These are phyloP conservation scores for Pyrenula massariospora DNA, from an alignment of 495 filamentous ascomycete species.

Conservation along the genomic window DNA sequence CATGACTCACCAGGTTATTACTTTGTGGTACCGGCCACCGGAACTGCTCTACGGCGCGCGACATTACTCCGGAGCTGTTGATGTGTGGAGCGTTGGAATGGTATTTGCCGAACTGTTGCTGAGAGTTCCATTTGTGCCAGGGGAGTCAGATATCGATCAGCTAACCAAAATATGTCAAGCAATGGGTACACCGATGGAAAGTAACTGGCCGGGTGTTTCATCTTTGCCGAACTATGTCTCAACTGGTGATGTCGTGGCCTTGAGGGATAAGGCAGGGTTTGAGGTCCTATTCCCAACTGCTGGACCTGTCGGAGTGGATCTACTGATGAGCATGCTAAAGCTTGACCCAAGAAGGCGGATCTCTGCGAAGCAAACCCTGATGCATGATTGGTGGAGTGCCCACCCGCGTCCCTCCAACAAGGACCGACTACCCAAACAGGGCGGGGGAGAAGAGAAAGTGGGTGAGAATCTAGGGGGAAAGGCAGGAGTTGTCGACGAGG, in stretches of 20 bases:
- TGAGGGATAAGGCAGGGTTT: constrained; percentile 58
- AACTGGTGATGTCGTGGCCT: constrained; percentile 39
- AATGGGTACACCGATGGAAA: constrained; percentile 85
- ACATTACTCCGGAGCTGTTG: constrained; percentile 82
- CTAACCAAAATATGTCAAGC: constrained; percentile 68
- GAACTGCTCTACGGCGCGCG: constrained; percentile 84
- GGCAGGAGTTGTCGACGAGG: constrained; percentile 30
- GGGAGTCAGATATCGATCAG: constrained; percentile 70
- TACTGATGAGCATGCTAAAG: constrained; percentile 73
- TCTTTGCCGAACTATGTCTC: constrained; percentile 65
- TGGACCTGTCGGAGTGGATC: constrained; percentile 69
- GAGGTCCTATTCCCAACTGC: constrained; percentile 60
- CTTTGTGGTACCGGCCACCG: constrained; percentile 90
- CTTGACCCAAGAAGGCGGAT: constrained; percentile 77
- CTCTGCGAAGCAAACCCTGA: constrained; percentile 61
- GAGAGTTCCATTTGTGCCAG: constrained; percentile 66
- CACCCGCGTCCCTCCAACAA: constrained; percentile 78
- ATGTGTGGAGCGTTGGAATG: constrained; percentile 89
- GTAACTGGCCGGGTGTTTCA: constrained; percentile 89
- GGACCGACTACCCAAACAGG: constrained; percentile 65
- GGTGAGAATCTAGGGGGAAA: constrained; percentile 77
- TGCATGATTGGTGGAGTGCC: constrained; percentile 75
- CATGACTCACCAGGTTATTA: constrained; percentile 95
- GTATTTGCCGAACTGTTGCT: constrained; percentile 89
- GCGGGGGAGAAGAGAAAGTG: constrained; percentile 59